These are phyloP conservation scores for Bocquillonia castaneifolia DNA, from an alignment of 441 rosid genomes.

Conservation along the genomic window DNA sequence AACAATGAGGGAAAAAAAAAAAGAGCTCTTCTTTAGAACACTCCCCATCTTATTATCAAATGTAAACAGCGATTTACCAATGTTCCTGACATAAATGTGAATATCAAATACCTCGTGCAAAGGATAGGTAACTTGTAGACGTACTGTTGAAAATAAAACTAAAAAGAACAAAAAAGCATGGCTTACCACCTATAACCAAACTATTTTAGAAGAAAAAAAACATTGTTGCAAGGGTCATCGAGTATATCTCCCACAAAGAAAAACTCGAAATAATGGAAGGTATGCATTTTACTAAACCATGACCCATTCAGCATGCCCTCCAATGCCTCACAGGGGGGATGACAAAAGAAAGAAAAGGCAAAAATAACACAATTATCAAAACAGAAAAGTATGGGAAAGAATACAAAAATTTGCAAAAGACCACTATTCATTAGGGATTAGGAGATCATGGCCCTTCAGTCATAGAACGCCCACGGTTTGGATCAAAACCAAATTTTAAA, in stretches of 20 bases:
- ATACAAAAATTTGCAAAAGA: no score
- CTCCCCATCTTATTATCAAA: neutral
- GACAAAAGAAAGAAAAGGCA: neutral
- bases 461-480: no score
- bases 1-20: neutral
- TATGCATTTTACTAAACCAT: no score
- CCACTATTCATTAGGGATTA: no score
- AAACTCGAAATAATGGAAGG: no score
- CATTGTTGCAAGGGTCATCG: neutral
- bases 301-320: neutral
- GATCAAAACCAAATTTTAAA: no score
- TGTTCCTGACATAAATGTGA: neutral
- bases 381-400: no score
- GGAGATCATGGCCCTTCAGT: neutral
- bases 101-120: neutral
- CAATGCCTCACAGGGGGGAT: neutral
- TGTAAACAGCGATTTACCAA: neutral
- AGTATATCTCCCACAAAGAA: neutral
- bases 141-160: neutral
- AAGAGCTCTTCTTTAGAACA: no score
- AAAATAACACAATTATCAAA: neutral
- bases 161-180: neutral
- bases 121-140: neutral
- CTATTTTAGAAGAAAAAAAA: neutral
- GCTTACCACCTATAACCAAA: neutral